Base-by-base conservation (phyloP, 805 yeast species). In the Candida germanica region DNA sequence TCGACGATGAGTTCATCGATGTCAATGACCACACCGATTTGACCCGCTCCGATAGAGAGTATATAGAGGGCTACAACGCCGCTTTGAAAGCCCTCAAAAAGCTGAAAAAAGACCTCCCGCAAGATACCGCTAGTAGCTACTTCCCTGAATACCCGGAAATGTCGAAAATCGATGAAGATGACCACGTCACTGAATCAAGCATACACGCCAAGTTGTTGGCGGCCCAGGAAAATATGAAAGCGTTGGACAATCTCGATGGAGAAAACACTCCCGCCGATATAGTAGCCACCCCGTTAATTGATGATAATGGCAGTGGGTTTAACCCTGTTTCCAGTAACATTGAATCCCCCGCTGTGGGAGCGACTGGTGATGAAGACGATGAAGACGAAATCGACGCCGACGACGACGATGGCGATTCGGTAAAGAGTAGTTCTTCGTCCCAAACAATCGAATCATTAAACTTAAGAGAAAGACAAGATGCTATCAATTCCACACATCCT, bases 401-500 rank as follows among this genome's bases (percentile, higher is more conserved):
- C 16, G 48, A 41, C 5, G 40, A 42, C 4, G 69, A 64, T 25
- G 39, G 40, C 2, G 54, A 37, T 2, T 62, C 66, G 0, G 38
- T 54, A 2, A 32, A 44, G 18, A 57, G 69, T 2, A 35, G 58
- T 1, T 42, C 58, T 1, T 58, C 70, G 1, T 42, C 56, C 11
- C 75, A 73, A 1, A 79, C 95, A 0, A 55, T 77, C 18, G 97
- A 91, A 58, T 83, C 95, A 4, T 82, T 85, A 55, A 93, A 96
- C 4, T 70, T 91, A 36, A 72, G 93, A 42, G 96, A 89, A 48
- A 79, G 97, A 46, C 98, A 93, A 59, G 89, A 86, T 49, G 98
- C 98, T 11, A 93, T 93, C 55, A 93, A 93, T 55, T 80, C 85
- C 35, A 88, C 97, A 4, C 98, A 93, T 66, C 98, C 98, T 0